Percentiles rank a stretch among this genome's conserved stretches.
phyloP scores from a whole-genome alignment of 2,329 filamentous ascomycete species.

The Meredithiella fracta region DNA sequence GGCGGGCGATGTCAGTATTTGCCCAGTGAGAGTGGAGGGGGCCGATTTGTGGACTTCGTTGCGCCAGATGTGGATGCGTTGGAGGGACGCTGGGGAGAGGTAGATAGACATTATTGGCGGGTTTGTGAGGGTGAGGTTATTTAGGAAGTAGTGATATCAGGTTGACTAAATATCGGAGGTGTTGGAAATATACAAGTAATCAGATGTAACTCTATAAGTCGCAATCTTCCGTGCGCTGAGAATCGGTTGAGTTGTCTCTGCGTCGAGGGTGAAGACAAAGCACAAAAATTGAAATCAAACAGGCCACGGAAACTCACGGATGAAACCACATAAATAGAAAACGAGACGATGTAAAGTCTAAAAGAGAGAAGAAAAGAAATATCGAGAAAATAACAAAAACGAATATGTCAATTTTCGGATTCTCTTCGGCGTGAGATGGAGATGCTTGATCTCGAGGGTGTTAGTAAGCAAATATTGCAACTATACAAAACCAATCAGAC shows the following conservation, averaged over 20 bases:
- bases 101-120: conserved; percentile 12
- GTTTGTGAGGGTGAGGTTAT: background rate
- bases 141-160: background rate
- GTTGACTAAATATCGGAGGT: background rate
- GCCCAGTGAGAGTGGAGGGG: conserved; percentile 21
- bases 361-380: no score
- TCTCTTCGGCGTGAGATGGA: no score
- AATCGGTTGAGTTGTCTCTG: background rate
- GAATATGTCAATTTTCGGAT: no score
- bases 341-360: background rate
- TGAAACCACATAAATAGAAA: background rate
- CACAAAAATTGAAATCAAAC: background rate
- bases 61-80: conserved; percentile 34
- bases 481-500: no score
- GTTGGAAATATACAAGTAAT: background rate
- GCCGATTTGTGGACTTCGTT: conserved; percentile 28
- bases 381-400: no score
- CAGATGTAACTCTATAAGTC: background rate
- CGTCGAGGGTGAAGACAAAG: background rate
- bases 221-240: background rate
- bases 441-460: no score
- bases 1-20: conserved; percentile 17
- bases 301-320: background rate
- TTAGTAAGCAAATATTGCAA: no score
- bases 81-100: conserved; percentile 19